Base-by-base conservation (phyloP, 495 filamentous ascomycete genomes). In the Penicillium antarcticum region DNA sequence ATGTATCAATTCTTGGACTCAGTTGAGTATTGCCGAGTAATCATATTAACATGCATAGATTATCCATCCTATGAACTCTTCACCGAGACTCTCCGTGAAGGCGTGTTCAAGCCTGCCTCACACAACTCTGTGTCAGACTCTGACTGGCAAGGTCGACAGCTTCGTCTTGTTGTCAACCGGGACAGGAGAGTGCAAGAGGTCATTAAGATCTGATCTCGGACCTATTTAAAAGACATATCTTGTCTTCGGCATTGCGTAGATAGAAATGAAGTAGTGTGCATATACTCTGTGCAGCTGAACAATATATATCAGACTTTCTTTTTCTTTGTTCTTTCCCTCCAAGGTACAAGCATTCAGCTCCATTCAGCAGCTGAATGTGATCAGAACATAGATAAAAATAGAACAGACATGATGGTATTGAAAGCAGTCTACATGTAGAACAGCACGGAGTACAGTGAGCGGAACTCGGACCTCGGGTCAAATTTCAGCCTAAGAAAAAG, bases 31-130 rank as follows among this genome's bases (percentile, higher is more conserved):
- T 13, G 10, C n/a, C 16, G 0, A n/a, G 0, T 3, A 17, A 14
- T 14, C 21, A 45, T 54, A 54, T 51, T 48, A 19, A 33, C 34
- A 21, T 21, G 16, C 19, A 10, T 52, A 83, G 80, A 86, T 65
- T 86, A 84, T 57, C 82, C 83, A 9, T 79, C 81, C 10, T 85
- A 84, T 57, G 82, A 95, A 65, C 76, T 95, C 13, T 92, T 82
- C 68, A 81, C 80, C n/a, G 81, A 87, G 21, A 76, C 71, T 10
- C 61, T 95, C 50, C 79, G 88, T 48, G 51, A 67, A 11, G 89
- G 89, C 5, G 72, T 82, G 6, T 87, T 91, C 58, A 66, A 64
- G 39, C 69, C 69, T 45, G 24, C 54, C 37, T 5, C 58, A 37
- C 38, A 51, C 41, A 19, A 53, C 29, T 53, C 60, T 0, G 34